Conservation (phyloP, 2,329 filamentous ascomycete genomes). For the Colletotrichum tanaceti region DNA sequence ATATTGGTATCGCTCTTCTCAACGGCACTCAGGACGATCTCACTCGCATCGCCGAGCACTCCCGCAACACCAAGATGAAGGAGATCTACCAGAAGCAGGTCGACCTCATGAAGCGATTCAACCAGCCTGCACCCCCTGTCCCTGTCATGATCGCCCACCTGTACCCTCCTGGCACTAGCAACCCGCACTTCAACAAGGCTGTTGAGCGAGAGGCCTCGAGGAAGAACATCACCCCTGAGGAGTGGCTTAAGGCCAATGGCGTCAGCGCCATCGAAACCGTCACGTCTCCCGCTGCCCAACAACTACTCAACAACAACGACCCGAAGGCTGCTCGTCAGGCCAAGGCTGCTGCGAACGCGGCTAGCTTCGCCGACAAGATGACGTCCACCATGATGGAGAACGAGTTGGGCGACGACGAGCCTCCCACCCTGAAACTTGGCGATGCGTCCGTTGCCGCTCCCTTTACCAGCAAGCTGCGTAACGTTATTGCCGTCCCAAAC, state of each 20-base stretch:
- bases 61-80: conserved; percentile 96
- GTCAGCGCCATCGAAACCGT: conserved; percentile 70
- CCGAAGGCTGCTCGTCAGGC: conserved; percentile 69
- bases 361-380: conserved; percentile 85
- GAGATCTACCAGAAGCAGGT: conserved; percentile 98
- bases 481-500: conserved; percentile 96
- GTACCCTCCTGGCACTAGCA: conserved; percentile 88
- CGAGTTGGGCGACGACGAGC: conserved; percentile 88
- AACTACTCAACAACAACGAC: conserved; percentile 62
- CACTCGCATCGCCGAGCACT: conserved; percentile 90
- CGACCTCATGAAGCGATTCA: conserved; percentile 92
- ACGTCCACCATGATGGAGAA: conserved; percentile 89
- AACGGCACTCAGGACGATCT: conserved; percentile 95
- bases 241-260: conserved; percentile 65
- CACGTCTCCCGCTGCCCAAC: conserved; percentile 74
- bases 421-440: conserved; percentile 94
- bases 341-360: conserved; percentile 77
- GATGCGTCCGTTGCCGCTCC: conserved; percentile 97
- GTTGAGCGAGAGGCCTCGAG: conserved; percentile 85
- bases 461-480: conserved; percentile 96
- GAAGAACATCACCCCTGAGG: conserved; percentile 76
- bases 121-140: conserved; percentile 91
- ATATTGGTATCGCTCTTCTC: conserved; percentile 94
- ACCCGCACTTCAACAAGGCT: conserved; percentile 95
- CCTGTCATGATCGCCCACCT: conserved; percentile 93